Conservation (phyloP, 1,284 basidiomycete species). For the Austroboletus rostrupii region DNA sequence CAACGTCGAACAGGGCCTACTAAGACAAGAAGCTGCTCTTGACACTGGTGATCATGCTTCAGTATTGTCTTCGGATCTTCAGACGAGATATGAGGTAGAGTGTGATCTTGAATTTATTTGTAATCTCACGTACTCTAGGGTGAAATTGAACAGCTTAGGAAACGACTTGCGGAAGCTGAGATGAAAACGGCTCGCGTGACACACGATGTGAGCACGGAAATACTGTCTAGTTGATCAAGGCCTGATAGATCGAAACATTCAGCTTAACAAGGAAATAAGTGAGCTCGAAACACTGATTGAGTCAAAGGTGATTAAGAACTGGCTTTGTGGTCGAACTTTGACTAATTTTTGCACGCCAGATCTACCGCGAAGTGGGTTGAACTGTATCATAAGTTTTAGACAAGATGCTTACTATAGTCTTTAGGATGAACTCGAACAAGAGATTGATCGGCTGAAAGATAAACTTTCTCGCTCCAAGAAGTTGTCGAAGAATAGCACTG, state of each 20-base stretch:
- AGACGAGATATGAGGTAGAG: constrained; percentile 53
- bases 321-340: neutral
- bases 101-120: neutral
- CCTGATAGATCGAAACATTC: constrained; percentile 4
- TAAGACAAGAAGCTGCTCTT: constrained; percentile 47
- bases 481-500: constrained; percentile 47
- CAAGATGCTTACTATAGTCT: constrained; percentile 5
- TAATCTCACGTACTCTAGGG: constrained; percentile 34
- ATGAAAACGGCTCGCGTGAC: constrained; percentile 66
- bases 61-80: constrained; percentile 34
- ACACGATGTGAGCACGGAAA: constrained; percentile 56
- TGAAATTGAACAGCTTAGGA: constrained; percentile 68
- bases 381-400: neutral
- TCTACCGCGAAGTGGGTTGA: constrained; percentile 73
- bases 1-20: constrained; percentile 63
- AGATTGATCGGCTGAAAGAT: constrained; percentile 73
- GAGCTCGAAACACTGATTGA: constrained; percentile 88
- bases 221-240: constrained; percentile 3
- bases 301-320: constrained; percentile 58
- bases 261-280: constrained; percentile 88
- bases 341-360: constrained; percentile 42
- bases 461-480: constrained; percentile 59
- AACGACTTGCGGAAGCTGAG: constrained; percentile 64
- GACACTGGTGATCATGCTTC: constrained; percentile 30
- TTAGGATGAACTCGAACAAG: constrained; percentile 85